phyloP scores from a whole-genome alignment of 1,284 basidiomycete genomes.

The Termitomyces sp. region DNA sequence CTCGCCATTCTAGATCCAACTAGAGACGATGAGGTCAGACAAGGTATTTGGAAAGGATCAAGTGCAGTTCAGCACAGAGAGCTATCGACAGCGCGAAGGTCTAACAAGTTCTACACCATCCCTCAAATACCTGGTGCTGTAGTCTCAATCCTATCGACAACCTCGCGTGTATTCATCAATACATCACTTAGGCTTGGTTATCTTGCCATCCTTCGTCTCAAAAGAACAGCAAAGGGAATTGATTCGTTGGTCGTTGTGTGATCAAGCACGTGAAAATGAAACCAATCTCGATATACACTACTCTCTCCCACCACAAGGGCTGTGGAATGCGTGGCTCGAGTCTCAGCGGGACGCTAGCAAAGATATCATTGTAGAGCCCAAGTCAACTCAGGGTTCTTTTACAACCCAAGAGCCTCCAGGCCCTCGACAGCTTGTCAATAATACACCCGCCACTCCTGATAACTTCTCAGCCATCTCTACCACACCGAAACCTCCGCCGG shows the following conservation, averaged over 20 bases:
- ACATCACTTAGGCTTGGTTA: constrained; percentile 63
- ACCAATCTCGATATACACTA: constrained; percentile 88
- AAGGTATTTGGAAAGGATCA: constrained; percentile 43
- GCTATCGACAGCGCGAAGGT: constrained; percentile 21
- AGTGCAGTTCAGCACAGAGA: constrained; percentile 31
- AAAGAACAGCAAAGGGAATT: constrained; percentile 59
- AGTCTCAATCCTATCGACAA: constrained; percentile 12
- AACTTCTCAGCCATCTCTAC: constrained; percentile 42
- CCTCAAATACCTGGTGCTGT: constrained; percentile 53
- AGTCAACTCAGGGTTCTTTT: constrained; percentile 22
- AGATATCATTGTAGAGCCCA: constrained; percentile 36
- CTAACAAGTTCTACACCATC: constrained; percentile 40
- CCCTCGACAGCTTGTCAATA: constrained; percentile 62
- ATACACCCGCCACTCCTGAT: constrained; percentile 52
- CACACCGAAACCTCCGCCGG: constrained; percentile 50
- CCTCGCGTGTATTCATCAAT: constrained; percentile 23
- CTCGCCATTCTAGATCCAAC: constrained; percentile 42
- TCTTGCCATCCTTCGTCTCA: constrained; percentile 71
- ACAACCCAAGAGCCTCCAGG: constrained; percentile 31
- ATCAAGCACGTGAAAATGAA: constrained; percentile 74
- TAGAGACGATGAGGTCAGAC: constrained; percentile 34
- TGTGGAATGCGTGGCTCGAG: constrained; percentile 63
- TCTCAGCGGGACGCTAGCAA: constrained; percentile 25
- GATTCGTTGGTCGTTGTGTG: constrained; percentile 62
- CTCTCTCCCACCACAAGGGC: constrained; percentile 58